Evolutionary conservation across 345 rosid species (phyloP).

Genomic region (Laguncularia racemosa): DNA sequence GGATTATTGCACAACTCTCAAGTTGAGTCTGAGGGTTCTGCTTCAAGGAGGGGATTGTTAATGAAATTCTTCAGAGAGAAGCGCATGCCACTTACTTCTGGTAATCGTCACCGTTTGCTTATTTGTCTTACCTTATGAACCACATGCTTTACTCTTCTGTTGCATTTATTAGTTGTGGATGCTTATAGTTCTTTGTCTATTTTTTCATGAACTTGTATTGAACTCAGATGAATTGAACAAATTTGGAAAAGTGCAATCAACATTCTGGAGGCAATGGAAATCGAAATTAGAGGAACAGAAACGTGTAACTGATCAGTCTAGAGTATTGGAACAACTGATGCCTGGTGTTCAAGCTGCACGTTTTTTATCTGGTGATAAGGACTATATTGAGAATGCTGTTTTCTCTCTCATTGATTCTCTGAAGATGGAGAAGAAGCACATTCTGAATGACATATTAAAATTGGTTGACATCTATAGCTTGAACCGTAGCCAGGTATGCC

Average conservation of each 20-base stretch:
- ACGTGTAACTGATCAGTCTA: slow-evolving; percentile 65
- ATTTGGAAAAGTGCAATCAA: slow-evolving; percentile 74
- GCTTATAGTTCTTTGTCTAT: not conserved
- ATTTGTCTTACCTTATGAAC: not conserved
- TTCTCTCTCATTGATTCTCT: slow-evolving; percentile 63
- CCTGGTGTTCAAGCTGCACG: slow-evolving; percentile 83
- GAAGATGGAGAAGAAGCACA: slow-evolving; percentile 66
- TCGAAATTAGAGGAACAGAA: slow-evolving; percentile 82
- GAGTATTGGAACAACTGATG: slow-evolving; percentile 68
- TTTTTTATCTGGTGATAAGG: slow-evolving; percentile 67
- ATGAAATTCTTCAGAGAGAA: slow-evolving; percentile 55
- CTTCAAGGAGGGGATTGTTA: slow-evolving; percentile 70
- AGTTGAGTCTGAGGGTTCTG: slow-evolving; percentile 69
- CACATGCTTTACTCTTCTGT: slow-evolving; percentile 2
- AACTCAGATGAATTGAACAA: slow-evolving; percentile 65
- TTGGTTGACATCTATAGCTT: slow-evolving; percentile 60
- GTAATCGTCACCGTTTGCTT: slow-evolving; percentile 32
- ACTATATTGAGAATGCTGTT: slow-evolving; percentile 47
- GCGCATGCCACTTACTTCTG: slow-evolving; percentile 51
- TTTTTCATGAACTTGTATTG: slow-evolving; percentile 10
- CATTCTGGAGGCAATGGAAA: slow-evolving; percentile 98
- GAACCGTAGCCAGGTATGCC: slow-evolving; percentile 55
- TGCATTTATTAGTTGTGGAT: not conserved
- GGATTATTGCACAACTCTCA: slow-evolving; percentile 75
- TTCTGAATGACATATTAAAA: slow-evolving; percentile 52